phyloP scores from a whole-genome alignment of 1,139 yeast genomes.

The Pichia norvegensis region DNA sequence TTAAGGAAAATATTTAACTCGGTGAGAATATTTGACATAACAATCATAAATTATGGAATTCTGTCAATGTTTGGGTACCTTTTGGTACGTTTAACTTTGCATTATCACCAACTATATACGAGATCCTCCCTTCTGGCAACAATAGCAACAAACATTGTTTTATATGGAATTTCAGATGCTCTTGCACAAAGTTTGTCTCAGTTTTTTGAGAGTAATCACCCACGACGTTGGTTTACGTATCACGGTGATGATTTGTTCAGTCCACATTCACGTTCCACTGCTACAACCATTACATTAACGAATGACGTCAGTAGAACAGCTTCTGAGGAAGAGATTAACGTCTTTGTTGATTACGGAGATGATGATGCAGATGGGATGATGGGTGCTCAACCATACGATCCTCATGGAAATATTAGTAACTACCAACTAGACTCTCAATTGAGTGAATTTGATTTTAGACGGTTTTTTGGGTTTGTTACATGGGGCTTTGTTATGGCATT shows the following conservation, averaged over 20 bases:
- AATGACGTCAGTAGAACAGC: conserved; percentile 11
- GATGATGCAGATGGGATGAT: not conserved
- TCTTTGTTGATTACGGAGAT: conserved; percentile 32
- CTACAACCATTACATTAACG: not conserved
- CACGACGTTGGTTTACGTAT: not conserved
- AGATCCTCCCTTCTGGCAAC: conserved; percentile 67
- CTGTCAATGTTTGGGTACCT: conserved; percentile 42
- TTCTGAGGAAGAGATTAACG: not conserved
- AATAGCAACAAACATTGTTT: conserved; percentile 69
- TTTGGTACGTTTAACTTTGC: conserved; percentile 44
- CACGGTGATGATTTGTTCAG: not conserved
- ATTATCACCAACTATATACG: conserved; percentile 58
- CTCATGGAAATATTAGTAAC: conserved; percentile 1
- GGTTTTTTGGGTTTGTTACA: conserved; percentile 72
- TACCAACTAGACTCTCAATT: not conserved
- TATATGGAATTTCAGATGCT: conserved; percentile 85
- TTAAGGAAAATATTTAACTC: conserved; percentile 9
- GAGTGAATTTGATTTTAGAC: conserved; percentile 46
- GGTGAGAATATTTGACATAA: conserved; percentile 28
- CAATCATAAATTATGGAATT: conserved; percentile 48
- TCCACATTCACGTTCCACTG: not conserved
- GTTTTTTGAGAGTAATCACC: not conserved
- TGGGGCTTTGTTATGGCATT: conserved; percentile 87
- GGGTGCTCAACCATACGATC: conserved; percentile 6
- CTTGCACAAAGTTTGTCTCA: conserved; percentile 68